A percentile compares a stretch with the other conserved stretches of the same genome.
phyloP scores from a whole-genome alignment of 441 rosid genomes.

The Euphorbia celastroides region DNA sequence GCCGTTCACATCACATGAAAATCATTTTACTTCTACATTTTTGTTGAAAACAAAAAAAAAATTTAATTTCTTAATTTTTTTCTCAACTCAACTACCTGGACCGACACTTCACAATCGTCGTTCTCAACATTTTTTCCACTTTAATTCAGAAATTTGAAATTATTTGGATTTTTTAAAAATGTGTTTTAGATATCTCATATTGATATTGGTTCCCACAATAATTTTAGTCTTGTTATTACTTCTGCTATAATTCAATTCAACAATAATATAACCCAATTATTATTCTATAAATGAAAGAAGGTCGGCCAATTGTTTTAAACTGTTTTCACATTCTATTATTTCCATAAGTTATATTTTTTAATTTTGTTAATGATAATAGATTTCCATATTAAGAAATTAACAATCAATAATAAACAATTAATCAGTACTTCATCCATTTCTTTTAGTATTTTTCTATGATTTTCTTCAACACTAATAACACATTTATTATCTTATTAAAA shows the following conservation, averaged over 20 bases:
- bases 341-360: no score
- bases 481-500: no score
- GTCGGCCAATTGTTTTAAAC: neutral
- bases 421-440: no score
- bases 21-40: neutral
- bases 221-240: neutral
- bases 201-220: no score
- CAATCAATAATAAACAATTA: no score
- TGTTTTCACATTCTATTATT: no score
- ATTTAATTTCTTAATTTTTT: neutral
- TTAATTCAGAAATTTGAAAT: neutral
- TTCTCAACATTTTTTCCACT: neutral
- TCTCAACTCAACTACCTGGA: neutral
- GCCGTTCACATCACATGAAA: conserved; percentile 10
- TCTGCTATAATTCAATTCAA: neutral
- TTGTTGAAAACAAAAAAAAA: no score
- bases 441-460: no score
- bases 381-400: no score
- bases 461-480: no score
- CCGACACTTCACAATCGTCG: conserved; percentile 1
- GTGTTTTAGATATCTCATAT: neutral
- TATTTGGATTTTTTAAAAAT: neutral
- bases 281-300: neutral
- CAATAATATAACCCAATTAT: neutral
- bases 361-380: no score